Evolutionary conservation across 1,139 yeast genomes (phyloP).

Genomic region (Diutina catenulata): DNA sequence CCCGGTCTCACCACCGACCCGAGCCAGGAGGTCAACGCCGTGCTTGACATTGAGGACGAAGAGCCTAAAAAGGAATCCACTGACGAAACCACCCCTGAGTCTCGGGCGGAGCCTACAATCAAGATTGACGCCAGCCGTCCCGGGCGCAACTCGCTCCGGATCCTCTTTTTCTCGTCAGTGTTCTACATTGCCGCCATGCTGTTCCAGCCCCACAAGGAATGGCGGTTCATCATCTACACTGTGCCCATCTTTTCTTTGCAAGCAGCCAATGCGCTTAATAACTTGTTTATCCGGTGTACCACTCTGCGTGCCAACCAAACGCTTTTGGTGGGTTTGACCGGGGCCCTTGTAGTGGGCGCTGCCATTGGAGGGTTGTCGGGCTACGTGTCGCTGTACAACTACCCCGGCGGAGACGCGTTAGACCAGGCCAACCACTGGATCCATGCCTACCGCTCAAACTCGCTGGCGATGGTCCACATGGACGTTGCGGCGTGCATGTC

Average conservation of each 20-base stretch:
- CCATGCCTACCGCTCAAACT: slow-evolving; percentile 8
- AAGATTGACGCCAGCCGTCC: slow-evolving; percentile 26
- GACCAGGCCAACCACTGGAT: slow-evolving; percentile 34
- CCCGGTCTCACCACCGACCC: slow-evolving; percentile 34
- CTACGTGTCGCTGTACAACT: slow-evolving; percentile 59
- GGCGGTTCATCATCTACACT: slow-evolving; percentile 77
- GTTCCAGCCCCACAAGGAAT: slow-evolving; percentile 84
- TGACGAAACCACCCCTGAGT: slow-evolving; percentile 9
- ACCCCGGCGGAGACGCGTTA: slow-evolving; percentile 84
- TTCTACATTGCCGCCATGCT: slow-evolving; percentile 55
- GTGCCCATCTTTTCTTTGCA: slow-evolving; percentile 56
- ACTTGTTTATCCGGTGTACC: slow-evolving; percentile 14
- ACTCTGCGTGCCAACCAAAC: slow-evolving; percentile 17
- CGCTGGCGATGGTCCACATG: slow-evolving; percentile 42
- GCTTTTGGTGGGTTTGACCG: slow-evolving; percentile 17
- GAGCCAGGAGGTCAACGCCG: slow-evolving; percentile 15
- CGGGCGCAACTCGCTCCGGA: slow-evolving; percentile 24
- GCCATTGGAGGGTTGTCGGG: slow-evolving; percentile 40
- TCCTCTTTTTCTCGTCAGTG: slow-evolving; percentile 30
- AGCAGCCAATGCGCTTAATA: slow-evolving; percentile 55
- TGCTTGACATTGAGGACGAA: slow-evolving; percentile 5
- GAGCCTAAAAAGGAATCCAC: slow-evolving; percentile 18
- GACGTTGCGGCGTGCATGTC: slow-evolving; percentile 82
- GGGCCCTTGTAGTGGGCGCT: slow-evolving; percentile 22
- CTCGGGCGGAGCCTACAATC: too few relatives aligned